Percentiles rank a stretch among this genome's conserved stretches.
phyloP scores from a whole-genome alignment of 2,329 filamentous ascomycete genomes.

The Emydomyces testavorans region DNA sequence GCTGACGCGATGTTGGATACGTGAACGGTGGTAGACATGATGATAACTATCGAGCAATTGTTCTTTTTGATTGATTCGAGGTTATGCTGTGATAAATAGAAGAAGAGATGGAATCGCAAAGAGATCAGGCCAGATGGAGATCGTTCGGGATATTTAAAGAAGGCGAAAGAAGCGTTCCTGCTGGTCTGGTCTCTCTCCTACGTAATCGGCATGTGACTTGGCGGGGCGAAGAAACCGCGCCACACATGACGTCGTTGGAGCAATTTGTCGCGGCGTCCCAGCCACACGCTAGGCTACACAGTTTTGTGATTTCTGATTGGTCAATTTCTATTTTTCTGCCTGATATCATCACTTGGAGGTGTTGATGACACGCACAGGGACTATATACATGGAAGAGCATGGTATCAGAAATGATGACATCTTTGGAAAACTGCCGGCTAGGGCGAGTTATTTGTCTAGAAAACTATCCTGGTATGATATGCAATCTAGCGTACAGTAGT shows the following conservation, averaged over 20 bases:
- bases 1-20: slow-evolving; percentile 77
- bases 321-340: neutral
- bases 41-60: neutral
- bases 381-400: neutral
- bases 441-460: neutral
- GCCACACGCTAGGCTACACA: slow-evolving; percentile 18
- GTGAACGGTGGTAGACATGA: slow-evolving; percentile 59
- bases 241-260: slow-evolving; percentile 27
- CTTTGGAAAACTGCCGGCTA: too few species aligned
- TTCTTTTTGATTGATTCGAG: neutral
- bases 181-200: too few species aligned
- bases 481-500: neutral
- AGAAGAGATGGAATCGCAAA: neutral
- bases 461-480: neutral
- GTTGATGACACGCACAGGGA: too few species aligned
- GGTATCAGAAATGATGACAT: neutral
- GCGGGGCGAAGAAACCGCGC: slow-evolving; percentile 21
- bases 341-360: too few species aligned
- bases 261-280: slow-evolving; percentile 16
- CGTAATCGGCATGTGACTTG: too few species aligned
- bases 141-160: neutral
- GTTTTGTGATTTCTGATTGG: slow-evolving; percentile 6
- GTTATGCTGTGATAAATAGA: neutral
- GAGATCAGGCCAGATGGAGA: neutral
- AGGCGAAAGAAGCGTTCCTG: too few species aligned